Evolutionary conservation across 441 rosid species (phyloP).

Genomic region (Eruca vesicaria): DNA sequence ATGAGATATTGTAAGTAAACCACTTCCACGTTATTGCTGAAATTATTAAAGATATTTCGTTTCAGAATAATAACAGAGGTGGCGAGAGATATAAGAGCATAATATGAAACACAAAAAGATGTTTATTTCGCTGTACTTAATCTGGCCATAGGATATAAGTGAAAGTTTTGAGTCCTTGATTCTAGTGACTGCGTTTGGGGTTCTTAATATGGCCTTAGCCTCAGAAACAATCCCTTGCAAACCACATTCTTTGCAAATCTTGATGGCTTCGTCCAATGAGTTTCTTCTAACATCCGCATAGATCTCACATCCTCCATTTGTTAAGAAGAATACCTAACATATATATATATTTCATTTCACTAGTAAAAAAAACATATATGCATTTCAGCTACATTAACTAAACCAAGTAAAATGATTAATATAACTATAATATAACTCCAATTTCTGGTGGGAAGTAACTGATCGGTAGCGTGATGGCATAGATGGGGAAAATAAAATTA

Average conservation of each 20-base stretch:
- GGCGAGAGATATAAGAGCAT: background rate
- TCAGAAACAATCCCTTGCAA: slow-evolving; percentile 67
- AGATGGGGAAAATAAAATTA: background rate
- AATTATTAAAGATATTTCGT: background rate
- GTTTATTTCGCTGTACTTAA: slow-evolving; percentile 39
- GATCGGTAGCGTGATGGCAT: background rate
- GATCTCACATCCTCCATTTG: slow-evolving; percentile 59
- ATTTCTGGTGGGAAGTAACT: background rate
- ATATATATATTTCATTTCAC: too few species aligned
- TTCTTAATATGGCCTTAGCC: slow-evolving; percentile 51
- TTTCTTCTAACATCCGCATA: slow-evolving; percentile 50
- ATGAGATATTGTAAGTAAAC: slow-evolving; percentile 45
- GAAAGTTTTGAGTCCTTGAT: slow-evolving; percentile 50
- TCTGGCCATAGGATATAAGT: slow-evolving; percentile 56
- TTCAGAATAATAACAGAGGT: background rate
- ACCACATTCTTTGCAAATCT: slow-evolving; percentile 44
- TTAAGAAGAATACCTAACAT: slow-evolving; percentile 47
- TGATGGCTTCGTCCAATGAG: slow-evolving; percentile 61
- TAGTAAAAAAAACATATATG: too few species aligned
- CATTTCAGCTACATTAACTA: background rate
- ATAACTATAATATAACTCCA: too few species aligned
- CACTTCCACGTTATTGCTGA: slow-evolving; percentile 57
- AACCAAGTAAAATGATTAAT: too few species aligned
- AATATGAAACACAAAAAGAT: background rate
- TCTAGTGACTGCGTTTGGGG: slow-evolving; percentile 39